Evolutionary conservation across 192 early-diverging fungal species (phyloP).

Genomic region (Podila minutissima): DNA sequence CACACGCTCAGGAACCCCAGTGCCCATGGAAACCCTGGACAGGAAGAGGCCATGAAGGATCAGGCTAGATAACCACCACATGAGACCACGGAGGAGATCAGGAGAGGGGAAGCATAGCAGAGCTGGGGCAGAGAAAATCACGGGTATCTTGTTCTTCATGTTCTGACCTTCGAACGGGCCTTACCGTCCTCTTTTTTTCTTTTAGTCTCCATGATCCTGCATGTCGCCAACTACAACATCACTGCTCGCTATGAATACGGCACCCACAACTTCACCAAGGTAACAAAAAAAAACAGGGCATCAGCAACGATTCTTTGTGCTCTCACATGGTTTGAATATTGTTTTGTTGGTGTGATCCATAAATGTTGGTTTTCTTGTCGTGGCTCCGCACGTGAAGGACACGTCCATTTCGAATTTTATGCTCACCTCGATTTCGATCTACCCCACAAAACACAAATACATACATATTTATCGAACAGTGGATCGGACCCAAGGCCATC

Average conservation of each 20-base stretch:
- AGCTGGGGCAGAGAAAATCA: not conserved
- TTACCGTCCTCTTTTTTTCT: not conserved
- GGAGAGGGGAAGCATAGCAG: too few species aligned
- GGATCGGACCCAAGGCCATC: constrained; percentile 59
- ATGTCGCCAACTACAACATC: constrained; percentile 46
- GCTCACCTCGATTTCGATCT: not conserved
- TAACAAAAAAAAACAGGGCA: not conserved
- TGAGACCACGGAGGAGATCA: too few species aligned
- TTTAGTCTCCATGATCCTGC: constrained; percentile 39
- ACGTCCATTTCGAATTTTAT: too few species aligned
- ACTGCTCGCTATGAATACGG: constrained; percentile 42
- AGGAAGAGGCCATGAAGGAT: too few species aligned
- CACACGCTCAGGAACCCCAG: not conserved
- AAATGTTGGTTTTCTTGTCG: too few species aligned
- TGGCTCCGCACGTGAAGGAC: not conserved
- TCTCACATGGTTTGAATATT: not conserved
- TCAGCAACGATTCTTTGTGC: not conserved
- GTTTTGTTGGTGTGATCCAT: too few species aligned
- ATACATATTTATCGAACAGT: constrained; percentile 12
- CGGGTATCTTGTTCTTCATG: not conserved
- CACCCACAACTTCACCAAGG: constrained; percentile 47
- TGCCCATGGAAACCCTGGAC: too few species aligned
- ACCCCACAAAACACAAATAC: constrained; percentile 27
- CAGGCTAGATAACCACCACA: too few species aligned
- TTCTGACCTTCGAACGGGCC: not conserved